Conservation (phyloP, 257 asterid genomes). For the Mitragyna speciosa region DNA sequence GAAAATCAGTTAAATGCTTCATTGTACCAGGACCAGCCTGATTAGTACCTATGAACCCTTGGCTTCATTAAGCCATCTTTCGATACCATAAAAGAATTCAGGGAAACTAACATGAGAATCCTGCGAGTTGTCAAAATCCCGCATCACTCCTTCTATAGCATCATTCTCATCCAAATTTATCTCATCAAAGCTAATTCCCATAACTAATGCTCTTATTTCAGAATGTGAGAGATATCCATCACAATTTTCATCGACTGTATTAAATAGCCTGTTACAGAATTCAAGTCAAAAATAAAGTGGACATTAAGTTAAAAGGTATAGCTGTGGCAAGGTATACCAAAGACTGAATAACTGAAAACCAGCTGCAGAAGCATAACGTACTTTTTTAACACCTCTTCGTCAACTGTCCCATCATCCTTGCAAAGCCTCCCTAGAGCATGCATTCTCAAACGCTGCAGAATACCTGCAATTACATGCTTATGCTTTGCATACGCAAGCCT, state of each 20-base stretch:
- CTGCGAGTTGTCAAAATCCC: conserved; percentile 61
- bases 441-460: conserved; percentile 62
- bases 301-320: background rate
- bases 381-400: conserved; percentile 54
- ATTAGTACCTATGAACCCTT: conserved; percentile 33
- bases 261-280: conserved; percentile 54
- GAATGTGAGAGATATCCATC: conserved; percentile 57
- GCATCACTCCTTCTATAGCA: conserved; percentile 59
- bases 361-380: conserved; percentile 36
- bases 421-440: conserved; percentile 66
- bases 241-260: conserved; percentile 53
- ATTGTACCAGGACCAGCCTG: conserved; percentile 45
- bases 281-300: conserved; percentile 11
- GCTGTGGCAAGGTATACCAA: conserved; percentile 3
- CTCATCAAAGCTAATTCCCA: conserved; percentile 68
- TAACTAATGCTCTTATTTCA: conserved; percentile 65
- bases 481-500: conserved; percentile 66
- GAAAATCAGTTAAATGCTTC: conserved; percentile 59
- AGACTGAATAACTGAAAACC: background rate
- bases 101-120: conserved; percentile 43
- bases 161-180: conserved; percentile 58
- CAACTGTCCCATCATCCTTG: conserved; percentile 59
- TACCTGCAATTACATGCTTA: conserved; percentile 80
- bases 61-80: conserved; percentile 75
- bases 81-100: conserved; percentile 63